Evolutionary conservation across 176 grass and related monocot genomes (phyloP), one percentile per base, ranked within the genome.

Genomic region (Cenchrus fungigraminus): DNA sequence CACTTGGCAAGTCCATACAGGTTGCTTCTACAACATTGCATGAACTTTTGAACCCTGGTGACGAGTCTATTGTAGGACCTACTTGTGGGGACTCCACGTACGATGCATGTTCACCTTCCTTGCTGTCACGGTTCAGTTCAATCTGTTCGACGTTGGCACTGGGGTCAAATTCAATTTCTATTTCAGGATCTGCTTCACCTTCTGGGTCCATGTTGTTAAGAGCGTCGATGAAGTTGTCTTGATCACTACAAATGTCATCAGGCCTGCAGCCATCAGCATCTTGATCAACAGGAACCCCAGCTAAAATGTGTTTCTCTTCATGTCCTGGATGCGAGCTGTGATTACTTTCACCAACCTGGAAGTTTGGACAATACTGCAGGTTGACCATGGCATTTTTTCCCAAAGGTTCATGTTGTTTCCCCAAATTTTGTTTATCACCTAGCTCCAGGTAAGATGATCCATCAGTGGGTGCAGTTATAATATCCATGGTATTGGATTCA

Each of bases 171-270:
- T 68, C 77, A 71, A 46, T 78, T 88, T 92, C 80, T 51, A 83
- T 94, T 70, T 78, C 87, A 79, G 13, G 74, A 73, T 87, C 74
- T 2, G 15, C 66, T 87, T 91, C 86, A 25, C 65, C 68, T 84
- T 94, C 93, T 15, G 63, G 87, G 59, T 79, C 93, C 45, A 84
- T 91, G 63, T n/a, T 88, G 74, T 94, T 92, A 76, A 64, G 82
- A 54, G 93, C 84, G 82, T 95, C 93, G 37, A 98, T 63, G 60
- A 98, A 92, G 81, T 86, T 94, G 8, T 95, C 93, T 47, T 92
- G 90, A 79, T 93, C 93, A 85, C 87, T 92, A 77, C 64, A 70
- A 77, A 89, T 82, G 64, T 98, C 89, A 79, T 93, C 93, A 76
- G 69, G 79, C 70, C 72, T 84, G 56, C 63, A 77, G 59, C 20